Evolutionary conservation across 257 asterid species (phyloP).

Genomic region (Rubia yunnanensis): DNA sequence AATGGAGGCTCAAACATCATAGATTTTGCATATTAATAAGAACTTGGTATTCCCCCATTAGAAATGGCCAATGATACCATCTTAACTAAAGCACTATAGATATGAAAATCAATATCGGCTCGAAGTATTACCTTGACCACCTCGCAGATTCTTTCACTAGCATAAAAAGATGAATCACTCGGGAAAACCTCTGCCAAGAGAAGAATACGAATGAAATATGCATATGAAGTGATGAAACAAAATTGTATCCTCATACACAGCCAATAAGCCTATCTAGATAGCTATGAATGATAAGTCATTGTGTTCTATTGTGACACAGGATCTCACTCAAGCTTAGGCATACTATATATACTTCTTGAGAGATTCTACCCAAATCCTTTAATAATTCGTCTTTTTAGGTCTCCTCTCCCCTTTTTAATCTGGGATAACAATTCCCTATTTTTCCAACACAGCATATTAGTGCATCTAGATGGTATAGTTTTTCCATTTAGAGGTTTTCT

Average conservation of each 20-base stretch:
- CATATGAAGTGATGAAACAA: background rate
- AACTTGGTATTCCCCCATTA: background rate
- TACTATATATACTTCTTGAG: background rate
- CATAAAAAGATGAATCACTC: constrained; percentile 60
- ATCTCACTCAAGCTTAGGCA: background rate
- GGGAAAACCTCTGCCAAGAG: constrained; percentile 37
- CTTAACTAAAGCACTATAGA: background rate
- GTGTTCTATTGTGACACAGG: background rate
- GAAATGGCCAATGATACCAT: background rate
- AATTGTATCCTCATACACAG: background rate
- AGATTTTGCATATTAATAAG: background rate
- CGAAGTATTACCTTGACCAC: constrained; percentile 65
- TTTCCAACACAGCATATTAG: background rate
- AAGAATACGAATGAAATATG: constrained; percentile 18
- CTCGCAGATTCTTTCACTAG: constrained; percentile 83
- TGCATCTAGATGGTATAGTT: background rate
- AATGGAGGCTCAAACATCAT: constrained; percentile 4
- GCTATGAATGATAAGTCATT: background rate
- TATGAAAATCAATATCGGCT: background rate
- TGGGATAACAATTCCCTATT: background rate
- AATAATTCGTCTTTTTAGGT: background rate
- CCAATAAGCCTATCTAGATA: too few species aligned
- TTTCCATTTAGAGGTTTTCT: background rate
- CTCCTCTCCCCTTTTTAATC: background rate
- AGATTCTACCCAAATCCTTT: background rate